Conservation (phyloP, 768 basidiomycete species). For the Dioszegia aurantiaca region DNA sequence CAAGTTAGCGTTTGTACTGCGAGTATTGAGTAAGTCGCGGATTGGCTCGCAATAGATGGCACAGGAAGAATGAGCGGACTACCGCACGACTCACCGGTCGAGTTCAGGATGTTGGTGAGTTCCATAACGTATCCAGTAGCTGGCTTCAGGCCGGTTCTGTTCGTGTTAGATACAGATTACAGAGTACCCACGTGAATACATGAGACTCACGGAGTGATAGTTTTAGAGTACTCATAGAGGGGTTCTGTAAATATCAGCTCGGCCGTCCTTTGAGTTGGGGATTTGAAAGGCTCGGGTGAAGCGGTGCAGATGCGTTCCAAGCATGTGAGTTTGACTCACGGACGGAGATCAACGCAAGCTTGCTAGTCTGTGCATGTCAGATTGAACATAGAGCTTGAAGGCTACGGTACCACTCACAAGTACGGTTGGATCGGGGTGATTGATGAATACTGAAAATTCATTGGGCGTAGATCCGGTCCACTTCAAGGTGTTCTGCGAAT, state of each 20-base stretch:
- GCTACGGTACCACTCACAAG: conserved; percentile 30
- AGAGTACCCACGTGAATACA: not conserved
- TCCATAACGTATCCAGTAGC: conserved; percentile 39
- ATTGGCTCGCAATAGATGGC: too few relatives aligned
- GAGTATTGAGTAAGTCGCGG: too few relatives aligned
- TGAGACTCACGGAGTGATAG: conserved; percentile 41
- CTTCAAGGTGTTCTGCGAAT: conserved; percentile 41
- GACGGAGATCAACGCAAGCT: conserved; percentile 31
- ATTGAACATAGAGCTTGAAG: not conserved
- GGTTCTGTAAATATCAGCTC: conserved; percentile 15
- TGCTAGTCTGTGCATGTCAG: conserved; percentile 17
- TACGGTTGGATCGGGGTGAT: conserved; percentile 27
- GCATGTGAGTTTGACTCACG: conserved; percentile 7
- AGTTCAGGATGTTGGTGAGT: conserved; percentile 48
- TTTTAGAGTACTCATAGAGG: conserved; percentile 30
- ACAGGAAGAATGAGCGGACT: not conserved
- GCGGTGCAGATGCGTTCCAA: too few relatives aligned
- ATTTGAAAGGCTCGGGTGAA: too few relatives aligned
- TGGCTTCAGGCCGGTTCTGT: conserved; percentile 11
- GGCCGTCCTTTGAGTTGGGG: not conserved
- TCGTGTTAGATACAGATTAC: not conserved
- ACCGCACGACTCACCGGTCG: conserved; percentile 26
- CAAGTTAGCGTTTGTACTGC: conserved; percentile 14
- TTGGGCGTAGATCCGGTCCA: conserved; percentile 33
- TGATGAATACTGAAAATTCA: conserved; percentile 47